phyloP scores from a whole-genome alignment of 176 grass and related monocot species.

The Zoysia japonica region DNA sequence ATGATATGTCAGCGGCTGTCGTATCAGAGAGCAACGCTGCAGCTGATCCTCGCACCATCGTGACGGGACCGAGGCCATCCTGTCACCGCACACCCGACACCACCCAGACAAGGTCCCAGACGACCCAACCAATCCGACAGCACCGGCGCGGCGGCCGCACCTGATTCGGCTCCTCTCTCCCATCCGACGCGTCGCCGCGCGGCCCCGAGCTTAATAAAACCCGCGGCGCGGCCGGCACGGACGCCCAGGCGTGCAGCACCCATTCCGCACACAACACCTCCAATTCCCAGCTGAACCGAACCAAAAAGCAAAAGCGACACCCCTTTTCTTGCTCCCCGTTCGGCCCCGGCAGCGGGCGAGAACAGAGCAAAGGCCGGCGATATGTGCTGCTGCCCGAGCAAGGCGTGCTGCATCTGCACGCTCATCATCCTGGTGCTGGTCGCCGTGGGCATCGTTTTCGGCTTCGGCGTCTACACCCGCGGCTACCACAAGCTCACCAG shows the following conservation, averaged over 20 bases:
- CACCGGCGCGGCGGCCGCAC: slow-evolving; percentile 5
- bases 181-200: neutral
- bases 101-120: neutral
- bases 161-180: neutral
- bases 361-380: neutral
- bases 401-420: slow-evolving; percentile 79
- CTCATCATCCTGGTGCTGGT: slow-evolving; percentile 64
- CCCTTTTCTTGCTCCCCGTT: neutral
- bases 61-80: neutral
- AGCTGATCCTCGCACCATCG: neutral
- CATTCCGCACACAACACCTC: neutral
- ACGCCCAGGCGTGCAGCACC: neutral
- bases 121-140: neutral
- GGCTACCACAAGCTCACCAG: slow-evolving; percentile 79
- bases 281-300: neutral
- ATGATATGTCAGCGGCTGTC: too few relatives aligned
- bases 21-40: too few relatives aligned
- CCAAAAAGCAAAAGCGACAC: slow-evolving; percentile 2
- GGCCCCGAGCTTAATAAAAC: neutral
- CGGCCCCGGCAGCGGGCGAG: neutral
- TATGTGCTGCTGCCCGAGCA: slow-evolving; percentile 91
- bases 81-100: neutral
- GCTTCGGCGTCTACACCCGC: slow-evolving; percentile 75
- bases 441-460: slow-evolving; percentile 71
- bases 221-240: neutral